Base-by-base conservation (phyloP, 441 rosid species). In the Caryocar brasiliense region DNA sequence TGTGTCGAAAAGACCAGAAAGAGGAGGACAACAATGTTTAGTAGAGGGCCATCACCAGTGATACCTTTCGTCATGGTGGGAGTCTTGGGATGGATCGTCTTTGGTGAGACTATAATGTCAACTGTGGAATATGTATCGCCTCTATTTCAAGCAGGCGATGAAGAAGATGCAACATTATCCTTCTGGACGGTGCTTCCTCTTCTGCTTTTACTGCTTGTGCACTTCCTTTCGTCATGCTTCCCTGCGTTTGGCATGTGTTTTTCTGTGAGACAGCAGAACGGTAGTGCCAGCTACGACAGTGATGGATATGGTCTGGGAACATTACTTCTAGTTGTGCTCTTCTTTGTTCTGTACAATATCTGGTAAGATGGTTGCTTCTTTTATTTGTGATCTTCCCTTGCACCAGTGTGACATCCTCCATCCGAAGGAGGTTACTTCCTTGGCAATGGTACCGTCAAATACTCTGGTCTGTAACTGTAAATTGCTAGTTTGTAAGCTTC, bases 41-140 rank as follows among this genome's bases (percentile, higher is more conserved):
- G 38, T 1, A 53, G 46, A 37, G 76, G 79, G 27, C 81, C 81
- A 4, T 76, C 81, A 5, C 80, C 82, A 20, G 2, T 73, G 17
- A 76, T 73, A 0, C 85, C 81, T 2, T 61, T 32, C 27, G 47
- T 73, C 6, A 47, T 73, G 46, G 81, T 73, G 42, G 85, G 77
- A 27, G 60, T 44, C 6, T 19, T 68, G 11, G 77, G 79, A 7
- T 17, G 64, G 61, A 4, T 71, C 36, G 35, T 75, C 34, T 45
- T 59, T 10, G 65, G 68, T 47, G 71, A 72, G 4, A 47, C 48
- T 32, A 4, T 75, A 12, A 22, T 58, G 40, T 44, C 71, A 5
- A 2, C 58, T 0, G 1, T 55, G 38, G 75, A 57, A 17, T 30
- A 10, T 28, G 40, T 65, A 5, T 5, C 41, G 34, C 59, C 56